phyloP scores from a whole-genome alignment of 306 rosid species.

The Ziziphus jujuba region DNA sequence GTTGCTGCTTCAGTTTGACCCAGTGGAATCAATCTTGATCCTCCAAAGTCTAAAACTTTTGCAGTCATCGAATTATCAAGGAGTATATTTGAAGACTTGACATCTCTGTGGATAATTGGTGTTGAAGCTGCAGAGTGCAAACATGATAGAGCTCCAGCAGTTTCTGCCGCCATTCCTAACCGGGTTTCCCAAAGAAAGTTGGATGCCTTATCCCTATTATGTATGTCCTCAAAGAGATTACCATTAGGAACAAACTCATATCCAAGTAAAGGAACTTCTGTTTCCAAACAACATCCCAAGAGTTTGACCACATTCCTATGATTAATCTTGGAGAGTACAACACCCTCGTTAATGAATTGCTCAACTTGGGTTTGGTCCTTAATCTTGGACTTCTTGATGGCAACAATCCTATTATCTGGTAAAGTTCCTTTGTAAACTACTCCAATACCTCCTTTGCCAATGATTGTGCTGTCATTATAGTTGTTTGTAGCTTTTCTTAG shows the following conservation, averaged over 20 bases:
- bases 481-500: background rate
- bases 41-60: conserved; percentile 4
- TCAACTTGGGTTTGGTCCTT: background rate
- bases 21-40: background rate
- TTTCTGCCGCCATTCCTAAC: background rate
- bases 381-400: conserved; percentile 3
- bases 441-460: background rate
- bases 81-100: background rate
- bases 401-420: background rate
- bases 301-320: conserved; percentile 1
- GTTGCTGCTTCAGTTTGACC: background rate
- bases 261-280: background rate
- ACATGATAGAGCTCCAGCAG: background rate
- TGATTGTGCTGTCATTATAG: background rate
- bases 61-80: background rate
- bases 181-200: background rate
- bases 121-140: conserved; percentile 1
- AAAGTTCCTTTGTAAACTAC: background rate
- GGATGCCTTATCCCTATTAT: background rate
- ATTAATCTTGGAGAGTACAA: background rate
- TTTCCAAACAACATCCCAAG: background rate
- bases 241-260: background rate
- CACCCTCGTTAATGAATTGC: background rate
- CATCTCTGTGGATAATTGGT: conserved; percentile 1
- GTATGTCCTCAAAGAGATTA: background rate